Base-by-base conservation (phyloP, 208 protist genomes). In the Kentomonas sorsogonicus region DNA sequence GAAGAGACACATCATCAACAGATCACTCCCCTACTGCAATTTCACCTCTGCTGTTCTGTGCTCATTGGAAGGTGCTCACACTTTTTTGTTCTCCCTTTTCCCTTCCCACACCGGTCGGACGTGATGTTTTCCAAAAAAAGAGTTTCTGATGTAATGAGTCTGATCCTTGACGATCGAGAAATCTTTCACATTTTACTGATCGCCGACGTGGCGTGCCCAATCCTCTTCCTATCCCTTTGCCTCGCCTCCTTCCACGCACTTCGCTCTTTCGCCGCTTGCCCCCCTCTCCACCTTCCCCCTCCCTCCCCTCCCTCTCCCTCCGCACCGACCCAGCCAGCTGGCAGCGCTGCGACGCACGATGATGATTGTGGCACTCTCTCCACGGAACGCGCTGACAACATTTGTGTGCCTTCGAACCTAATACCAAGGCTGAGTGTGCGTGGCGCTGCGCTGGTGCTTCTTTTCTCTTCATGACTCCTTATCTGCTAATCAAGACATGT, bases 331-430 rank as follows among this genome's bases (percentile, higher is more conserved):
- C n/a, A n/a, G n/a, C n/a, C n/a, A n/a, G n/a, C n/a, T n/a, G n/a
- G n/a, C n/a, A n/a, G n/a, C n/a, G n/a, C n/a, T n/a, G n/a, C n/a
- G n/a, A n/a, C n/a, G n/a, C n/a, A n/a, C n/a, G 15, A 58, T 67
- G 62, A 67, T 43, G 62, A 67, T 34, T 60, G 61, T 66, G 61
- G 61, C 61, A 66, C 55, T n/a, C 61, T 66, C 61, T 66, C 63
- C 63, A 53, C 63, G 53, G 63, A 60, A 27, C 9, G 38, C 22
- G 26, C 40, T 41, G 55, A 29, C 16, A 38, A 68, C 53, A 61
- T 54, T 29, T 47, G 15, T 46, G 40, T 47, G 36, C 43, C 55
- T 61, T 68, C 53, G 53, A 68, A 68, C 53, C 62, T 68, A 61
- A 46, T 60, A 61, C 53, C 45, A 70, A 30, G 64, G 58, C 47